phyloP scores from a whole-genome alignment of 306 rosid species.

The Cicer cuneatum region DNA sequence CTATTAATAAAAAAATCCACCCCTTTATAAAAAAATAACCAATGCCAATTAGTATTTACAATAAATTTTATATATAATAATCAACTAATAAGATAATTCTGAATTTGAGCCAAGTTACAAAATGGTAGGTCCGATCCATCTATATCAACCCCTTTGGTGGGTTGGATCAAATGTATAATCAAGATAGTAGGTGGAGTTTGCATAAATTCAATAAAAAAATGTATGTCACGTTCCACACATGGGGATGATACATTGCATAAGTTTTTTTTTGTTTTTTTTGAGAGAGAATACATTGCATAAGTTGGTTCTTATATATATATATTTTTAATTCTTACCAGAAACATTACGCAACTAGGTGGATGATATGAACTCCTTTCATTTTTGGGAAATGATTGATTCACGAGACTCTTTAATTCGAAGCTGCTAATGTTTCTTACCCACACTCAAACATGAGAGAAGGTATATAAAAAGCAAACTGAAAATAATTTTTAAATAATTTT shows the following conservation, averaged over 20 bases:
- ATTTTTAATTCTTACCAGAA: background rate
- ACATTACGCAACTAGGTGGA: slow-evolving; percentile 9
- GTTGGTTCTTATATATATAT: background rate
- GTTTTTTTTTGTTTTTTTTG: background rate
- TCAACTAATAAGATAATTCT: no score
- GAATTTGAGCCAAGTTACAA: no score
- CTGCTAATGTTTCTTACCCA: slow-evolving; percentile 10
- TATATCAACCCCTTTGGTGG: no score
- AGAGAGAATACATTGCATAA: slow-evolving; percentile 33
- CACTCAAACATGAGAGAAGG: background rate
- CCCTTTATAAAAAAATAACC: no score
- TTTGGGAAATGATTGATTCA: background rate
- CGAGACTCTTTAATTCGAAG: background rate
- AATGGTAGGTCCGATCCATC: no score
- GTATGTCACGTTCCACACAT: background rate
- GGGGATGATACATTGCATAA: slow-evolving; percentile 37
- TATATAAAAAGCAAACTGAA: background rate
- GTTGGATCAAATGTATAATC: background rate
- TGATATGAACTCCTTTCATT: background rate
- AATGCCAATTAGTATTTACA: no score
- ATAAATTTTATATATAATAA: no score
- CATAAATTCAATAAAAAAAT: slow-evolving; percentile 10
- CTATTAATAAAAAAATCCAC: no score
- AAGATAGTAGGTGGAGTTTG: background rate
- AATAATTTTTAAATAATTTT: background rate